A percentile compares a stretch with the other conserved stretches of the same genome.
Conservation (phyloP, 192 early-diverging fungal species). For the Rhizoclosmatium globosum region DNA sequence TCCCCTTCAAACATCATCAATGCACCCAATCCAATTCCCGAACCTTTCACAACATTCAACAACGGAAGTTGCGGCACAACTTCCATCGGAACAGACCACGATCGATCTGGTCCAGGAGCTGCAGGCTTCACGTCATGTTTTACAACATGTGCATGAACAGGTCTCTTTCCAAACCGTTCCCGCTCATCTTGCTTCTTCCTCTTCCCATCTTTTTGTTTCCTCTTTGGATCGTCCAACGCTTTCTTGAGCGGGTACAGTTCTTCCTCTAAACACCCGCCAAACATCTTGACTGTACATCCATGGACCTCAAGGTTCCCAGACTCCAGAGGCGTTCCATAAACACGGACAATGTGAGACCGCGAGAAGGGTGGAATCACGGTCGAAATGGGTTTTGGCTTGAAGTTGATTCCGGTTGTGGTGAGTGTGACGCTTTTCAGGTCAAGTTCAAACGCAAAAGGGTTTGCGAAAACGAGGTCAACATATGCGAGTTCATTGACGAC, state of each 20-base stretch:
- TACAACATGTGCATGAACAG: not conserved
- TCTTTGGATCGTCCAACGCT: constrained; percentile 63
- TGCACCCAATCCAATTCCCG: constrained; percentile 68
- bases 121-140: not conserved
- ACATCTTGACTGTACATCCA: constrained; percentile 70
- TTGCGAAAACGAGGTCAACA: constrained; percentile 76
- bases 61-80: constrained; percentile 75
- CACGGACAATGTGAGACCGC: constrained; percentile 64
- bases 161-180: constrained; percentile 48
- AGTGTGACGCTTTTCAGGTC: constrained; percentile 70
- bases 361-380: constrained; percentile 71
- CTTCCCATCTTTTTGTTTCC: constrained; percentile 60
- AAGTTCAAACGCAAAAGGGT: constrained; percentile 83
- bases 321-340: constrained; percentile 69
- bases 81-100: constrained; percentile 55
- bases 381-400: constrained; percentile 65
- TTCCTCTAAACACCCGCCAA: constrained; percentile 77
- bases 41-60: constrained; percentile 65
- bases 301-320: constrained; percentile 69
- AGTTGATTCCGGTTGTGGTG: constrained; percentile 63
- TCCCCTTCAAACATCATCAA: constrained; percentile 88
- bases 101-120: constrained; percentile 5
- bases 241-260: constrained; percentile 54
- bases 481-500: constrained; percentile 72
- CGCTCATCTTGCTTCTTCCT: constrained; percentile 51